Percentiles rank a stretch among this genome's conserved stretches.
Evolutionary conservation across 2,329 filamentous ascomycete species (phyloP).

Genomic region (Aspergillus novoparasiticus): DNA sequence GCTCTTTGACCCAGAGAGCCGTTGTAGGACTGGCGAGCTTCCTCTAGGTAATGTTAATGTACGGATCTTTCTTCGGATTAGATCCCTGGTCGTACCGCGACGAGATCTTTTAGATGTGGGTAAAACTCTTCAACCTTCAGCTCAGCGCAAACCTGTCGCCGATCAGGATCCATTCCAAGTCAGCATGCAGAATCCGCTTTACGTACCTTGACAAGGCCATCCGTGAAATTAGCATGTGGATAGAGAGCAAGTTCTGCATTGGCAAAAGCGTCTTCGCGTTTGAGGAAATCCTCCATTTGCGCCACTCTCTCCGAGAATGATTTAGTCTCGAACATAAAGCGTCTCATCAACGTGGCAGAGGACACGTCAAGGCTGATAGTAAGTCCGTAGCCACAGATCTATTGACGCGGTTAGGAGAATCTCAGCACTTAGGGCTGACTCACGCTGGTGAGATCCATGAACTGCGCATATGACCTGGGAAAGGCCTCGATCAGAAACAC

Average conservation of each 20-base stretch:
- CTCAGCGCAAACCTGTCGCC: neutral
- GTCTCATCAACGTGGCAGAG: neutral
- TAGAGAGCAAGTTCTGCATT: neutral
- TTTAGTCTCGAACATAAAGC: neutral
- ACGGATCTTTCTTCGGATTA: neutral
- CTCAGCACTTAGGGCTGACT: neutral
- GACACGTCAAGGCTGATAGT: conserved; percentile 1
- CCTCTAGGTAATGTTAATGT: neutral
- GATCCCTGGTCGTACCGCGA: neutral
- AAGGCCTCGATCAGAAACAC: conserved; percentile 7
- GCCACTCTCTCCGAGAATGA: neutral
- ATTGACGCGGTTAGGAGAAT: neutral
- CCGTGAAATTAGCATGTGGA: neutral
- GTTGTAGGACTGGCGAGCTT: neutral
- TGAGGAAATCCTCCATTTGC: neutral
- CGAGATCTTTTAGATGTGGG: neutral
- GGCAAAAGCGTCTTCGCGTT: neutral
- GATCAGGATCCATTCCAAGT: neutral
- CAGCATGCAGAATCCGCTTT: neutral
- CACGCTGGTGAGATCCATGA: neutral
- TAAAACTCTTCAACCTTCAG: neutral
- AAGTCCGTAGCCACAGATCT: neutral
- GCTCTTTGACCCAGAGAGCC: neutral
- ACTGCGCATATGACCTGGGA: neutral
- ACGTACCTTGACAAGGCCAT: neutral